Evolutionary conservation across 202 grass and related monocot genomes (phyloP), one percentile per base, ranked within the genome.

Genomic region (Thinopyrum obtusiflorum): DNA sequence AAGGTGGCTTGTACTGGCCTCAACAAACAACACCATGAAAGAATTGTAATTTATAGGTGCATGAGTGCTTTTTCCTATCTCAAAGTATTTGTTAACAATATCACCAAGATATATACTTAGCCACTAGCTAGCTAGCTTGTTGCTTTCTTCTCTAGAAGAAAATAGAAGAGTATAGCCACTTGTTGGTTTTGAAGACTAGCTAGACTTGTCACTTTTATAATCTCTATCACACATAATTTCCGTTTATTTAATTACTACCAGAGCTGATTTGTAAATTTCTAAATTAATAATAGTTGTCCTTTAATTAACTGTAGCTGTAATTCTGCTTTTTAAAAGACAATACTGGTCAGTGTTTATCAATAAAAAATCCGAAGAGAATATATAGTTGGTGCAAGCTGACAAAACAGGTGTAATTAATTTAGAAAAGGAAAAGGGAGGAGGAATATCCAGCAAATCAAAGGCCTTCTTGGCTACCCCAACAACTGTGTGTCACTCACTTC

Each of bases 401-500:
- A 65, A 20, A 55, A 27, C 62, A 6, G 20, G 53, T 59, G 53
- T 32, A 49, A 24, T 84, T 87, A 79, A 40, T 81, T 76, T 1
- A 26, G 18, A 69, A 79, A 69, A 76, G 17, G 69, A 42, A 84
- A 80, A 14, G 69, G 28, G 68, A 76, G 24, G 14, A 14, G 74
- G 71, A 84, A 81, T 87, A 59, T 92, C 77, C 62, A 86, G 26
- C 44, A 66, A 89, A 80, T 71, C 65, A 90, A 81, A 81, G 71
- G 2, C 18, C 4, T 53, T 24, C 71, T 91, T 88, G 28, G 73
- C 49, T 23, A 37, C 81, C 87, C 82, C 85, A 87, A 88, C 85
- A 84, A 87, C 77, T 71, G 77, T 87, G 85, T 87, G 85, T 81
- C 81, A 57, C 82, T 82, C 70, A 91, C 77, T 85, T 88, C 77